These are phyloP conservation scores for Irpex sp. DNA, from an alignment of 1,284 basidiomycete genomes.

Conservation along the genomic window DNA sequence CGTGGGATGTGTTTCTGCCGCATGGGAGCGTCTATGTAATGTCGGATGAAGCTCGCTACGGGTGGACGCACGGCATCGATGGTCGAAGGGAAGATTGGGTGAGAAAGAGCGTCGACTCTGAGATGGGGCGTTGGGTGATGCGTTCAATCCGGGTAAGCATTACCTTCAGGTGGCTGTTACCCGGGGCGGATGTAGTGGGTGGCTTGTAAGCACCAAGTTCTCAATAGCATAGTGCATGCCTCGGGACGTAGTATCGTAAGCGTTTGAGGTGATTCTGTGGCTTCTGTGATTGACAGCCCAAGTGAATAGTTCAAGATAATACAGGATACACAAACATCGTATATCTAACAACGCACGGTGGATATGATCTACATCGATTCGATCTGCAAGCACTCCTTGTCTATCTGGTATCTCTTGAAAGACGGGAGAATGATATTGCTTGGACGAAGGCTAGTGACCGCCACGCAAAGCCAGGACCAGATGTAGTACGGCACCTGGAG, in stretches of 20 bases:
- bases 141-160: conserved; percentile 65
- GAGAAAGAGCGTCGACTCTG: conserved; percentile 25
- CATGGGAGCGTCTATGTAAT: conserved; percentile 67
- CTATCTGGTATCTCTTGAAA: background rate
- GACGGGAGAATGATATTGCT: background rate
- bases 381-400: conserved; percentile 1
- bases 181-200: conserved; percentile 74
- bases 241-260: background rate
- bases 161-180: conserved; percentile 75
- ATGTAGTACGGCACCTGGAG: conserved; percentile 84
- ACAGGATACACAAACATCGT: conserved; percentile 4
- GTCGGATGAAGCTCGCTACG: conserved; percentile 68
- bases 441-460: conserved; percentile 37
- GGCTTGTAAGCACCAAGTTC: conserved; percentile 14
- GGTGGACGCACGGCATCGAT: conserved; percentile 66
- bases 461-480: conserved; percentile 91
- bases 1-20: conserved; percentile 51
- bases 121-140: conserved; percentile 37
- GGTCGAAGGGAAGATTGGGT: conserved; percentile 48
- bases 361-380: conserved; percentile 7
- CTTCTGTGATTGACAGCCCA: background rate
- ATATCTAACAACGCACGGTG: conserved; percentile 13
- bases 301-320: conserved; percentile 7
- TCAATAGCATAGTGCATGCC: background rate
- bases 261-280: background rate